Evolutionary conservation across 306 rosid species (phyloP).

Genomic region (Dryas alaskensis): DNA sequence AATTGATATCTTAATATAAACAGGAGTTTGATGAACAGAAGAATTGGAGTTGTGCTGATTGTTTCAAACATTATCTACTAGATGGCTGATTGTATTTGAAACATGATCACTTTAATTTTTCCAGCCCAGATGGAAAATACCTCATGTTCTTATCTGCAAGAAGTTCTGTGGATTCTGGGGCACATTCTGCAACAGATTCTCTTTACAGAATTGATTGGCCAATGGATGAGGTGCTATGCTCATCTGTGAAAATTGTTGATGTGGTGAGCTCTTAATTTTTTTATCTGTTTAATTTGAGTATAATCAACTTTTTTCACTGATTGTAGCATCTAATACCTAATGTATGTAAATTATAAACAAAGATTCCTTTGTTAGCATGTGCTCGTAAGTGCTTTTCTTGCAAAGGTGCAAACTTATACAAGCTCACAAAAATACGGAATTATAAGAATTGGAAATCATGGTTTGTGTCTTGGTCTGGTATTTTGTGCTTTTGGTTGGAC

Average conservation of each 20-base stretch:
- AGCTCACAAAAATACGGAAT: background rate
- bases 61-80: background rate
- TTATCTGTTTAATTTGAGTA: background rate
- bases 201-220: slow-evolving; percentile 90
- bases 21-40: background rate
- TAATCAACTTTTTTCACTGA: background rate
- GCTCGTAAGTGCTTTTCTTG: background rate
- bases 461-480: background rate
- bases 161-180: slow-evolving; percentile 77
- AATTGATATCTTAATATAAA: background rate
- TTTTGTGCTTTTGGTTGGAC: background rate
- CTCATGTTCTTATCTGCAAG: slow-evolving; percentile 75
- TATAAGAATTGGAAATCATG: background rate
- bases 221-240: slow-evolving; percentile 36
- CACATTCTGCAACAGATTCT: slow-evolving; percentile 75
- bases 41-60: background rate
- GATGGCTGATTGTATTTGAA: slow-evolving; percentile 18
- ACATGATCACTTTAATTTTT: slow-evolving; percentile 18
- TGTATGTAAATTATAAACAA: background rate
- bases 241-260: slow-evolving; percentile 48
- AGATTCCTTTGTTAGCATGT: background rate
- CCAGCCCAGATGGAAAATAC: slow-evolving; percentile 78
- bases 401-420: background rate
- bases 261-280: slow-evolving; percentile 45
- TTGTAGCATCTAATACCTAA: background rate